Percentiles rank a stretch among this genome's conserved stretches.
Evolutionary conservation across 192 early-diverging fungal genomes (phyloP).

Genomic region (Coemansia sp.): DNA sequence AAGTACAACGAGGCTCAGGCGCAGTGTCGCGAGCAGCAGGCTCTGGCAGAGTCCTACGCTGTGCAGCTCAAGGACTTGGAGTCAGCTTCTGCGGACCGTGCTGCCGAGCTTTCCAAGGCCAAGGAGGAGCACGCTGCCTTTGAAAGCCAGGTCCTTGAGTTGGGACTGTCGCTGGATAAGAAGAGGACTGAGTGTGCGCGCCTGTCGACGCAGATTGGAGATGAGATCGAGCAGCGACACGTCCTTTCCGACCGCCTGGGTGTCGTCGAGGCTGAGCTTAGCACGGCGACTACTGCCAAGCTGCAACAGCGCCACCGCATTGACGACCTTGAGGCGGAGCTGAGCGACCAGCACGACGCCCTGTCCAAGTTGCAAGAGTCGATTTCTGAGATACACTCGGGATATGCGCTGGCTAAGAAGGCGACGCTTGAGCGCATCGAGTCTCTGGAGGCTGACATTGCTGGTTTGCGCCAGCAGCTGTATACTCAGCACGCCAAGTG

Average conservation of each 20-base stretch:
- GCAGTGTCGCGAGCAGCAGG: not conserved
- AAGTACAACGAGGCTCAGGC: constrained; percentile 9
- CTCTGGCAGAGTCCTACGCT: not conserved
- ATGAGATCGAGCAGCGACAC: not conserved
- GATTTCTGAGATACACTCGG: not conserved
- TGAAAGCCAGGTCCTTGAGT: not conserved
- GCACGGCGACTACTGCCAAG: not conserved
- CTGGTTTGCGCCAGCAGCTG: not conserved
- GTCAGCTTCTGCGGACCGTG: not conserved
- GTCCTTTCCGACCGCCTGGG: not conserved
- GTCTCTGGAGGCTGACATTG: not conserved
- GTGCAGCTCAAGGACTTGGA: constrained; percentile 5
- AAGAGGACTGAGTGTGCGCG: not conserved
- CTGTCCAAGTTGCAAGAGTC: not conserved
- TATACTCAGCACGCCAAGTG: not conserved
- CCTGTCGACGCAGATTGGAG: not conserved
- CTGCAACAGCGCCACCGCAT: constrained; percentile 10
- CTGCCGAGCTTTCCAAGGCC: not conserved
- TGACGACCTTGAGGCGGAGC: constrained; percentile 1
- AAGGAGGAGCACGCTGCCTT: not conserved
- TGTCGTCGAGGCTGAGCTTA: not conserved
- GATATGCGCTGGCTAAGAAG: not conserved
- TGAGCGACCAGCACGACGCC: not conserved
- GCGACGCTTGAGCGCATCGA: not conserved
- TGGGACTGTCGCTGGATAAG: constrained; percentile 9